Base-by-base conservation (phyloP, 257 asterid genomes). In the Lantana camara region DNA sequence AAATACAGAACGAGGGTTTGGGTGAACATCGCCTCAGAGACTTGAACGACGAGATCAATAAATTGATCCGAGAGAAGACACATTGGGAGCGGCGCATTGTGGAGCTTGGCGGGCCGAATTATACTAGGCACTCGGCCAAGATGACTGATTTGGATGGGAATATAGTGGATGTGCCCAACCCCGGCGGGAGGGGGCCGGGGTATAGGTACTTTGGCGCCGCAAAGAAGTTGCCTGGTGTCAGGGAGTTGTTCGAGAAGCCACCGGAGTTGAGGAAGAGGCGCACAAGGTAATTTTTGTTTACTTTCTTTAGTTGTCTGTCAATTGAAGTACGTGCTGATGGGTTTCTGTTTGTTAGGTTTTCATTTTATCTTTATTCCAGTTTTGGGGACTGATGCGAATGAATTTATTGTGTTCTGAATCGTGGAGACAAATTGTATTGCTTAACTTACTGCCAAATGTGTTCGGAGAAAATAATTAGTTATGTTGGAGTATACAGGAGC, bases 101-200 rank as follows among this genome's bases (percentile, higher is more conserved):
- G 15, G 99, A 93, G 84, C 89, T 93, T 0, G 99, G 97, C 0
- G 99, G 99, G 0, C 86, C 86, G 3, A 87, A 92, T 75, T 83
- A 92, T 34, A 66, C 81, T 0, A 83, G 56, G 67, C 21, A 82
- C 65, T 84, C 97, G 0, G 92, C 96, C 0, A 93, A 93, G 78
- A 93, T 93, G 99, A 93, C 97, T 48, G 99, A 93, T 83, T 82
- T 93, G 79, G 99, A 93, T 0, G 99, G 97, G 6, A 93, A 93
- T 68, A 90, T 93, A 65, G 92, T 93, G 32, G 99, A 93, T 74
- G 95, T 93, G 48, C 97, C 99, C 1, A 93, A 93, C 14, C 97
- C 99, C 0, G 93, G 96, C 7, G 99, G 99, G 0, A 84, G 99
- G 49, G 99, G 97, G 4, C 95, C 96, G 2, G 99, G 99, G 12